phyloP scores from a whole-genome alignment of 2,329 filamentous ascomycete species.

The Diaporthe sp. region DNA sequence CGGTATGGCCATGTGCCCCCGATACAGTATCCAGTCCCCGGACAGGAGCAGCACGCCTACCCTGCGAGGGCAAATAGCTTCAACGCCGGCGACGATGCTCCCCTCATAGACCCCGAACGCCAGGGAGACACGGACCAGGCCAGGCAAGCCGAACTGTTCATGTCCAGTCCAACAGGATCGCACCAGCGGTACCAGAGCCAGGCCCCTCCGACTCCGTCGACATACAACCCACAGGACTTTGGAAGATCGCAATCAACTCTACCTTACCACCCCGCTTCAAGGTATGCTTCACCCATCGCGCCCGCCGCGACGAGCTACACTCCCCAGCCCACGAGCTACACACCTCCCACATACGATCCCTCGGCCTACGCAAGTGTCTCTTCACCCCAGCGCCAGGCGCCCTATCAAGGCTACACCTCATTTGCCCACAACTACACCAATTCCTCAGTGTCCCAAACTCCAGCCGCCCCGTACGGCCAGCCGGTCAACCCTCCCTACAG shows the following conservation, averaged over 20 bases:
- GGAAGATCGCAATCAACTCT: slow-evolving; percentile 67
- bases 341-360: slow-evolving; percentile 70
- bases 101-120: slow-evolving; percentile 60
- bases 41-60: slow-evolving; percentile 56
- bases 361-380: slow-evolving; percentile 68
- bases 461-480: slow-evolving; percentile 52
- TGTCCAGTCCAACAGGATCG: slow-evolving; percentile 64
- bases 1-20: slow-evolving; percentile 77
- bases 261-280: slow-evolving; percentile 62
- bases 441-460: slow-evolving; percentile 53
- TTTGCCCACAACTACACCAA: slow-evolving; percentile 60
- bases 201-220: slow-evolving; percentile 60
- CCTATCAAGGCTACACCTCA: slow-evolving; percentile 63
- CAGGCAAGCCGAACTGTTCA: slow-evolving; percentile 74
- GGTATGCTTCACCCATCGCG: slow-evolving; percentile 52
- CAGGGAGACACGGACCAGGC: slow-evolving; percentile 44
- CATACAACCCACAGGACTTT: slow-evolving; percentile 82
- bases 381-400: slow-evolving; percentile 64
- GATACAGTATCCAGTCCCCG: slow-evolving; percentile 71
- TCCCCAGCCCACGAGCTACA: slow-evolving; percentile 60
- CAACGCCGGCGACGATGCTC: slow-evolving; percentile 80
- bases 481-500: slow-evolving; percentile 54
- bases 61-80: slow-evolving; percentile 76
- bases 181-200: slow-evolving; percentile 66
- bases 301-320: slow-evolving; percentile 50